Conservation (phyloP, 108 stramenopile genomes). For the Skeletonema grethae region DNA sequence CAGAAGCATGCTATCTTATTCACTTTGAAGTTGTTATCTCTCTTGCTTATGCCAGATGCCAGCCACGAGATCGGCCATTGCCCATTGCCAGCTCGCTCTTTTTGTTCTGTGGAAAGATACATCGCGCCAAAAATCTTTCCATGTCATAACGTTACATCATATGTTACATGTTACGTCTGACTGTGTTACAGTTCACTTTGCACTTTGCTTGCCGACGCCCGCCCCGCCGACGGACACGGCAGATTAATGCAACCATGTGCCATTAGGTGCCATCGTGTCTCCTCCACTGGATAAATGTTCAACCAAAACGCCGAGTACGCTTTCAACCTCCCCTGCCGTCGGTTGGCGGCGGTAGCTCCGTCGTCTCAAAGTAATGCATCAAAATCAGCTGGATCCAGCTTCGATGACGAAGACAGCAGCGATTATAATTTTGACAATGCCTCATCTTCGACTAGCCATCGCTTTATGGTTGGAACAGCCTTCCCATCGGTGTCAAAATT, state of each 20-base stretch:
- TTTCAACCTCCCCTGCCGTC: slow-evolving; percentile 40
- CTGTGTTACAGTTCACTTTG: too few species aligned
- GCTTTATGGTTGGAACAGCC: slow-evolving; percentile 20
- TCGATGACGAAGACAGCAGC: neutral
- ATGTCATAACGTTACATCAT: too few species aligned
- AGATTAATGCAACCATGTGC: too few species aligned
- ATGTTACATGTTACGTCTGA: too few species aligned
- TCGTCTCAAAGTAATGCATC: slow-evolving; percentile 4
- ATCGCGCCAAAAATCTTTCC: too few species aligned
- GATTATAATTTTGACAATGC: neutral
- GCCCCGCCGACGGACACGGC: too few species aligned
- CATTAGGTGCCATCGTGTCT: neutral
- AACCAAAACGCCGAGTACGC: slow-evolving; percentile 45
- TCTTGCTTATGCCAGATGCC: too few species aligned
- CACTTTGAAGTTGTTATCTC: too few species aligned
- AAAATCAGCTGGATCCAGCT: neutral
- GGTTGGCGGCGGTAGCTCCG: slow-evolving; percentile 37
- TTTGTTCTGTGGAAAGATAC: too few species aligned
- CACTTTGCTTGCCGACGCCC: too few species aligned
- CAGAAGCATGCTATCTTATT: neutral
- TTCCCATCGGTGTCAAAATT: slow-evolving; percentile 29
- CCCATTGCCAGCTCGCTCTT: too few species aligned
- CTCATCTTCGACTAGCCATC: slow-evolving; percentile 10
- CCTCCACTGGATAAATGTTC: slow-evolving; percentile 3
- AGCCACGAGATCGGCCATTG: too few species aligned